Percentiles rank a stretch among this genome's conserved stretches.
phyloP scores from a whole-genome alignment of 208 protist genomes.

The Tetramitus jugosus region DNA sequence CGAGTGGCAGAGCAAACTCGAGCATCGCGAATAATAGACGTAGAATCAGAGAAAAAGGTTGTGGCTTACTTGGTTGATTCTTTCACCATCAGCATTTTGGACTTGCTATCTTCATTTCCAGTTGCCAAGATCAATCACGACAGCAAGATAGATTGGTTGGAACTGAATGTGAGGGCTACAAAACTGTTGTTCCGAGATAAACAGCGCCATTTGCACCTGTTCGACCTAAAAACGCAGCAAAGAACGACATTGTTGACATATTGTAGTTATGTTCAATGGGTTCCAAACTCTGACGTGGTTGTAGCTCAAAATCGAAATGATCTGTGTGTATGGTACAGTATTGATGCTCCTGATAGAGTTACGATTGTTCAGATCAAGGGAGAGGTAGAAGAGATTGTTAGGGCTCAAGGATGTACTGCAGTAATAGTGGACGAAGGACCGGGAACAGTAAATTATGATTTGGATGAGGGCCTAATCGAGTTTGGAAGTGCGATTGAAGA shows the following conservation, averaged over 20 bases:
- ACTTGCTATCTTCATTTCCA: slow-evolving; percentile 67
- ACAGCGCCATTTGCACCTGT: slow-evolving; percentile 81
- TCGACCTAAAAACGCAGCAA: slow-evolving; percentile 72
- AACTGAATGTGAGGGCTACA: slow-evolving; percentile 77
- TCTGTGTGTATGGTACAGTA: slow-evolving; percentile 94
- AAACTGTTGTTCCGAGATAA: slow-evolving; percentile 93
- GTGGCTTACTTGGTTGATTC: slow-evolving; percentile 91
- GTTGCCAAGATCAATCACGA: slow-evolving; percentile 79
- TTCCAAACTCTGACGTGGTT: slow-evolving; percentile 90
- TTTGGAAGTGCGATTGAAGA: slow-evolving; percentile 87
- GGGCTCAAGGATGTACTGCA: slow-evolving; percentile 79
- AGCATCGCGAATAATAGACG: slow-evolving; percentile 35
- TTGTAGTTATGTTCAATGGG: slow-evolving; percentile 94
- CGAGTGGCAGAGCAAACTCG: slow-evolving; percentile 57
- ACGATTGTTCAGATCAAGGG: slow-evolving; percentile 88
- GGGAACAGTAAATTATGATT: slow-evolving; percentile 74
- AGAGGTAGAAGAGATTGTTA: slow-evolving; percentile 90
- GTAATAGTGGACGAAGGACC: slow-evolving; percentile 92
- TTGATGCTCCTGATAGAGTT: slow-evolving; percentile 81
- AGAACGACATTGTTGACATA: slow-evolving; percentile 82
- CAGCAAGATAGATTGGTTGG: slow-evolving; percentile 88
- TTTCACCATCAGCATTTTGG: slow-evolving; percentile 84
- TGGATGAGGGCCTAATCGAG: slow-evolving; percentile 93
- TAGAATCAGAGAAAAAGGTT: slow-evolving; percentile 48
- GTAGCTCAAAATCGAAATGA: slow-evolving; percentile 90